Percentiles rank a stretch among this genome's conserved stretches.
These are phyloP conservation scores for Alectoria sarmentosa DNA, from an alignment of 495 filamentous ascomycete genomes.

Conservation along the genomic window DNA sequence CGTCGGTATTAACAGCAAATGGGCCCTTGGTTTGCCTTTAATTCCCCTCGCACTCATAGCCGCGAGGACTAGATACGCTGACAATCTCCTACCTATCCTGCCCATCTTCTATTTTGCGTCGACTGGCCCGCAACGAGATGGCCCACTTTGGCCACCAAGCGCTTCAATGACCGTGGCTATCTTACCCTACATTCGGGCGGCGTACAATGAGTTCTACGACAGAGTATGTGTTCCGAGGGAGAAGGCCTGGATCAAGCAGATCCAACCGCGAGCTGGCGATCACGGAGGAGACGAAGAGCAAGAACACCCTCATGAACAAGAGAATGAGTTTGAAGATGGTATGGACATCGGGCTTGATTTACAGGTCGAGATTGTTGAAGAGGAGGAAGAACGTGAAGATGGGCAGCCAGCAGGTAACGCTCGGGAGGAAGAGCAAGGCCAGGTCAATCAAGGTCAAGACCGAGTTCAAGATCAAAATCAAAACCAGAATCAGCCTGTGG, in stretches of 20 bases:
- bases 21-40: conserved; percentile 51
- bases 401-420: conserved; percentile 29
- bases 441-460: conserved; percentile 23
- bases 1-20: conserved; percentile 27
- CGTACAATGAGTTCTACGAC: conserved; percentile 63
- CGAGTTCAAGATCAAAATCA: conserved; percentile 7
- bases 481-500: conserved; percentile 5
- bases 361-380: conserved; percentile 35
- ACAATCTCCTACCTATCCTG: conserved; percentile 53
- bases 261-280: conserved; percentile 54
- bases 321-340: conserved; percentile 32
- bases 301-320: conserved; percentile 33
- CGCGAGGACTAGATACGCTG: conserved; percentile 51
- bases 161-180: conserved; percentile 61
- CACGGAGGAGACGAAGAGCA: conserved; percentile 27
- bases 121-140: conserved; percentile 36
- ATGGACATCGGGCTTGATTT: conserved; percentile 34
- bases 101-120: conserved; percentile 56
- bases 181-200: conserved; percentile 59
- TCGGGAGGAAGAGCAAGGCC: conserved; percentile 23
- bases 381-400: conserved; percentile 38
- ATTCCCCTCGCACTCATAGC: conserved; percentile 55
- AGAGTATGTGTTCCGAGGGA: conserved; percentile 55
- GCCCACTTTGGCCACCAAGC: conserved; percentile 64
- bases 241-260: conserved; percentile 56